Evolutionary conservation across 139 green algal species (phyloP).

Genomic region (Tetradesmus lagerheimii): DNA sequence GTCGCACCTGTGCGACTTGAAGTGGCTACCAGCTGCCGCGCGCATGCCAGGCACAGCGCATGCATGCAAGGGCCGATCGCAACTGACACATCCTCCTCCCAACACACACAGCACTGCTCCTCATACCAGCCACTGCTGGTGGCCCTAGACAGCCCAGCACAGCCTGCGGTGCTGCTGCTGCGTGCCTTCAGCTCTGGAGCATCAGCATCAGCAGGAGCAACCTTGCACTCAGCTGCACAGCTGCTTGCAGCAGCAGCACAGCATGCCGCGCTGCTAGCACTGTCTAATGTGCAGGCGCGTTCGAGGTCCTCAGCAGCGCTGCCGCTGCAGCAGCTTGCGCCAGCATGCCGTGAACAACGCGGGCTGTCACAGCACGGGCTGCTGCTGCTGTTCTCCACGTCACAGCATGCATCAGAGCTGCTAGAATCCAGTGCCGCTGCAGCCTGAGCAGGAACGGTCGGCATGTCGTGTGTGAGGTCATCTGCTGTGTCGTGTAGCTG

Average conservation of each 20-base stretch:
- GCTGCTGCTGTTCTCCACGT: not conserved
- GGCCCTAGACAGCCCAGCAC: not conserved
- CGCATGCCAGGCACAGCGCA: constrained; percentile 27
- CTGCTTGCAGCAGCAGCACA: not conserved
- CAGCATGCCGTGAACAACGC: not conserved
- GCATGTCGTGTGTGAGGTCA: not conserved
- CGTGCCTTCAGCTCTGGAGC: not conserved
- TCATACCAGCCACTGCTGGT: constrained; percentile 1
- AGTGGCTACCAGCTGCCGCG: constrained; percentile 16
- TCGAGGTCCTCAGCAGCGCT: not conserved
- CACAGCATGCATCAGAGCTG: not conserved
- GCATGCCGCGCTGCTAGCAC: not conserved
- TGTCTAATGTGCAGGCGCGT: not conserved
- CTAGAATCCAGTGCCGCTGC: not conserved
- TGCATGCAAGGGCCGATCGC: constrained; percentile 13
- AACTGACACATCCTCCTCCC: constrained; percentile 1
- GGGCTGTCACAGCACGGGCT: constrained; percentile 2
- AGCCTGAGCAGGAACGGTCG: not conserved
- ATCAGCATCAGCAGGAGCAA: not conserved
- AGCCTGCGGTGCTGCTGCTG: not conserved
- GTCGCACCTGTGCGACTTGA: not conserved
- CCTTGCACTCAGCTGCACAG: not conserved
- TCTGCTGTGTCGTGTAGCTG: not conserved
- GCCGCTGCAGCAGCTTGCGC: not conserved
- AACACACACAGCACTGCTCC: constrained; percentile 40